These are phyloP conservation scores for Cordyceps pruinosa DNA, from an alignment of 2,329 filamentous ascomycete species.

Conservation along the genomic window DNA sequence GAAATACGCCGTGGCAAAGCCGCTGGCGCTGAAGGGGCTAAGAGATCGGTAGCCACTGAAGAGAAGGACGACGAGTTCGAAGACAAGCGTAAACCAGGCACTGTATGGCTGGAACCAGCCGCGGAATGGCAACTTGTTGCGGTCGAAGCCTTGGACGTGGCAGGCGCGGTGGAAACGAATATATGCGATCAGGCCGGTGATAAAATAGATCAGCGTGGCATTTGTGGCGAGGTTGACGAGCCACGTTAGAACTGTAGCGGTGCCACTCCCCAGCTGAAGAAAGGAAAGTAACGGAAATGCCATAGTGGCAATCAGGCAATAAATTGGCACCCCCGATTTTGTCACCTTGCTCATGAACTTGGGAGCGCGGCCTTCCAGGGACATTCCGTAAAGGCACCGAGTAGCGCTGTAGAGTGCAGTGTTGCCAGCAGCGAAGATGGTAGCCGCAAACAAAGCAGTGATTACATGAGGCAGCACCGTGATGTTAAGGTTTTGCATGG, in stretches of 20 bases:
- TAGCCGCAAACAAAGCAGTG: slow-evolving; percentile 42
- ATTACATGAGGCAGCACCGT: slow-evolving; percentile 47
- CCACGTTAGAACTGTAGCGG: not conserved
- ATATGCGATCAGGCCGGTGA: not conserved
- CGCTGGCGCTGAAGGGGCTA: slow-evolving; percentile 40
- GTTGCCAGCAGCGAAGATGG: not conserved
- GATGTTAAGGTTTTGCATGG: slow-evolving; percentile 49
- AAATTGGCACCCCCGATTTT: not conserved
- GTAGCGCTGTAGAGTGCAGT: not conserved
- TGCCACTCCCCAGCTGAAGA: not conserved
- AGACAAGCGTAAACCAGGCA: slow-evolving; percentile 37
- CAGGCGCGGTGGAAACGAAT: not conserved
- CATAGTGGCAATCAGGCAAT: not conserved
- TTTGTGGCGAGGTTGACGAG: not conserved
- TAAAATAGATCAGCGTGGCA: not conserved
- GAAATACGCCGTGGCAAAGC: slow-evolving; percentile 47
- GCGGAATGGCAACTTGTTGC: not conserved
- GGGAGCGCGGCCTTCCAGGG: not conserved
- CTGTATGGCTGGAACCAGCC: slow-evolving; percentile 20
- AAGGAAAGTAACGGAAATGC: not conserved
- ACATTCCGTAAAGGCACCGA: not conserved
- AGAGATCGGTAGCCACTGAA: slow-evolving; percentile 51
- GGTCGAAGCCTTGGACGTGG: not conserved
- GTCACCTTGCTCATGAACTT: not conserved
- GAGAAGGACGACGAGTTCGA: slow-evolving; percentile 37